Percentiles rank a stretch among this genome's conserved stretches.
Conservation (phyloP, 257 asterid genomes). For the Echium plantagineum region DNA sequence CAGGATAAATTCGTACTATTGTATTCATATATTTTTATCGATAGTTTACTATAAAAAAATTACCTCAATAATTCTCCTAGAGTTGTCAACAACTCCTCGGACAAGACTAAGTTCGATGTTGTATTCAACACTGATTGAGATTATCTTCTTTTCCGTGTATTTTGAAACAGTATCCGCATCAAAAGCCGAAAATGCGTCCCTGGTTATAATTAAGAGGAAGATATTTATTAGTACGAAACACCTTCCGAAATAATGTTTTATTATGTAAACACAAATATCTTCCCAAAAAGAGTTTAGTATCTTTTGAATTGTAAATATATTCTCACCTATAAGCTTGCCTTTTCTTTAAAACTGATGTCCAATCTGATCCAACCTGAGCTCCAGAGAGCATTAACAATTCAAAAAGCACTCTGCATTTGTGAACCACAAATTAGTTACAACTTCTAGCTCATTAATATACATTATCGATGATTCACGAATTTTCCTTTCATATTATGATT, state of each 20-base stretch:
- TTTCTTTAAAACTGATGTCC: constrained; percentile 61
- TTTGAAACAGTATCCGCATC: constrained; percentile 49
- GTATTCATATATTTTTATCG: too few species aligned
- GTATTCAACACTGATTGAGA: constrained; percentile 27
- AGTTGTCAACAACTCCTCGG: constrained; percentile 73
- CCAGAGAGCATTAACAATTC: constrained; percentile 63
- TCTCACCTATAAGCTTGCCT: constrained; percentile 46
- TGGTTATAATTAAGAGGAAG: background rate
- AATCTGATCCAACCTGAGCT: constrained; percentile 82
- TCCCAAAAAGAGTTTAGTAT: too few species aligned
- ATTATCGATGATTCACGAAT: too few species aligned
- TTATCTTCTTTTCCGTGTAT: constrained; percentile 54
- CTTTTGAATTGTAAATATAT: too few species aligned
- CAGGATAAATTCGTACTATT: too few species aligned
- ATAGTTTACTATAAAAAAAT: too few species aligned
- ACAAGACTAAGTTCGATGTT: constrained; percentile 50
- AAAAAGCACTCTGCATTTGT: constrained; percentile 41
- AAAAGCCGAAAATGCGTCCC: constrained; percentile 71
- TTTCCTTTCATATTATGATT: too few species aligned
- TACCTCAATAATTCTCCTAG: constrained; percentile 57
- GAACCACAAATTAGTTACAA: background rate
- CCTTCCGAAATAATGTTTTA: too few species aligned
- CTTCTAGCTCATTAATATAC: too few species aligned
- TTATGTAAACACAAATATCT: too few species aligned
- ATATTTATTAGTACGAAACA: background rate